Percentiles rank a stretch among this genome's conserved stretches.
phyloP scores from a whole-genome alignment of 371 early-diverging fungal genomes.

The Amoeboaphelidium occidentale region DNA sequence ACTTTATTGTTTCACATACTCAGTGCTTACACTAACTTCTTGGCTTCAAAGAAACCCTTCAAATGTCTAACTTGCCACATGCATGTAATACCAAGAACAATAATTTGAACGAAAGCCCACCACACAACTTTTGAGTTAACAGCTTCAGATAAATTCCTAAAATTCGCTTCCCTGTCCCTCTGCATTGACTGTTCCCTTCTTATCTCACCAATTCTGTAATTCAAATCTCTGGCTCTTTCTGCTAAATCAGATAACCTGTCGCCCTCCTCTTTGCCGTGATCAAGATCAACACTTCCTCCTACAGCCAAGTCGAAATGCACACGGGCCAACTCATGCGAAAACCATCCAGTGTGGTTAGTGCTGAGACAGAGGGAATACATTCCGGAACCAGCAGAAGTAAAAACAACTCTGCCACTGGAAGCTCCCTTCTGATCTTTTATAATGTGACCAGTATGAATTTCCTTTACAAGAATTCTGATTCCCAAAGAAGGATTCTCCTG shows the following conservation, averaged over 20 bases:
- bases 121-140: slow-evolving; percentile 58
- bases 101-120: slow-evolving; percentile 66
- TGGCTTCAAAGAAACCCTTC: slow-evolving; percentile 69
- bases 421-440: slow-evolving; percentile 30
- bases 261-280: background rate
- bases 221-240: slow-evolving; percentile 45
- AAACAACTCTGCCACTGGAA: slow-evolving; percentile 50
- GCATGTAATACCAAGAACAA: slow-evolving; percentile 43
- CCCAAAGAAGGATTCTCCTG: background rate
- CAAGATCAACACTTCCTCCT: background rate
- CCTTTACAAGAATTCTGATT: background rate
- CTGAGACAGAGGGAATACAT: background rate
- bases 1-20: too few relatives aligned
- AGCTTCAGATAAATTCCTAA: slow-evolving; percentile 54
- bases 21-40: slow-evolving; percentile 83
- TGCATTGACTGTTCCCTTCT: slow-evolving; percentile 69
- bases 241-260: slow-evolving; percentile 20
- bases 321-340: background rate
- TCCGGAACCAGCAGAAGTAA: slow-evolving; percentile 45
- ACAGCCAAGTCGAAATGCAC: background rate
- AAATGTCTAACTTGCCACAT: slow-evolving; percentile 79
- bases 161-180: slow-evolving; percentile 64
- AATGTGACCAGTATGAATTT: background rate
- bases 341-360: background rate
- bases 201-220: slow-evolving; percentile 50